phyloP scores from a whole-genome alignment of 2,329 filamentous ascomycete species.

The Cyphellophora attinorum region DNA sequence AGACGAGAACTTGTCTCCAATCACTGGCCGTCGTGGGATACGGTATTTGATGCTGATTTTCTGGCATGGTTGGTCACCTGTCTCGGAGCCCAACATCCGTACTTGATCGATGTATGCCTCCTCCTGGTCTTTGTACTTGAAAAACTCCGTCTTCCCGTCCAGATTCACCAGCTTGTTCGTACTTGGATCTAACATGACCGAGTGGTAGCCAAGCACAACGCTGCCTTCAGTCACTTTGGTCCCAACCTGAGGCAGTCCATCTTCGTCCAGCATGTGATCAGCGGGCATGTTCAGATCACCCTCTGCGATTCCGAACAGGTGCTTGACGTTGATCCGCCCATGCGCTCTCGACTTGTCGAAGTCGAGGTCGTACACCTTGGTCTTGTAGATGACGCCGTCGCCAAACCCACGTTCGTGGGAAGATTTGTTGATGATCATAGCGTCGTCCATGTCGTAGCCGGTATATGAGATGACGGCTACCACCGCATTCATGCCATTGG shows the following conservation, averaged over 20 bases:
- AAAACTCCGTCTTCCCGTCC: conserved; percentile 74
- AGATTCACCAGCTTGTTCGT: conserved; percentile 72
- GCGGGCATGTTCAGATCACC: conserved; percentile 45
- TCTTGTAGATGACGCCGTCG: conserved; percentile 95
- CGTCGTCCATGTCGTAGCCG: conserved; percentile 99
- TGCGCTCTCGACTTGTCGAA: conserved; percentile 56
- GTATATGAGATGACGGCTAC: conserved; percentile 98
- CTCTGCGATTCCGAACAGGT: conserved; percentile 82
- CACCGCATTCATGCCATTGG: conserved; percentile 88
- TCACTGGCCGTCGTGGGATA: conserved; percentile 78
- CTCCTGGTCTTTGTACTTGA: conserved; percentile 92
- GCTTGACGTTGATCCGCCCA: conserved; percentile 58
- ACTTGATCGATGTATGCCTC: conserved; percentile 86
- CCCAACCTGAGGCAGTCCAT: conserved; percentile 77
- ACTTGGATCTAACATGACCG: conserved; percentile 62
- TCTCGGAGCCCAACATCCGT: conserved; percentile 77
- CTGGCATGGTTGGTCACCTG: conserved; percentile 73
- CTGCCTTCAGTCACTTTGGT: conserved; percentile 70
- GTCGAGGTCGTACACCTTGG: conserved; percentile 78
- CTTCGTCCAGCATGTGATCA: conserved; percentile 68
- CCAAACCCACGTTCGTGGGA: conserved; percentile 93
- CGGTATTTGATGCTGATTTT: conserved; percentile 88
- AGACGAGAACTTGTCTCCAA: conserved; percentile 98
- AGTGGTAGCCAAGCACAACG: conserved; percentile 81
- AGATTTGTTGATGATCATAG: conserved; percentile 98